Evolutionary conservation across 441 rosid species (phyloP), one percentile per base, ranked within the genome.

Genomic region (Euphorbia celastroides): DNA sequence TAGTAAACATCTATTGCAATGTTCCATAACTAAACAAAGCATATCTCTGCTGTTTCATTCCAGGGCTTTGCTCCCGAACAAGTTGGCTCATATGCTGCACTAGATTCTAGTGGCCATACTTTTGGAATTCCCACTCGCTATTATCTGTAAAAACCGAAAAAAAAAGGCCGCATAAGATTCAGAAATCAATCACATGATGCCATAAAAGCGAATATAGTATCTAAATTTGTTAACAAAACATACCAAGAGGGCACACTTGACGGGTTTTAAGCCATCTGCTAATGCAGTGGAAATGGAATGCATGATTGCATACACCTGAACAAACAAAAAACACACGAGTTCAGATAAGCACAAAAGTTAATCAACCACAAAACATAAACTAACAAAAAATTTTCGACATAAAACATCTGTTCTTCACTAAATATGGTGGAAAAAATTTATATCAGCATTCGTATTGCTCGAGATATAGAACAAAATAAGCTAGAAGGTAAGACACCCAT

Each of bases 41-140:
- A 44, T 64, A 25, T 48, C 36, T 7, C 26, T 7, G 51, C 23
- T 32, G 20, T 9, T n/a, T 34, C 19, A 34, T 27, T 26, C 59
- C 52, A 30, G n/a, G 38, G 20, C 26, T 26, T 32, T n/a, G 69
- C 58, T 41, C 9, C 38, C n/a, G 11, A 52, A 25, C 65, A 46
- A 30, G 65, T 20, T 28, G 57, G 57, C 31, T 41, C 7, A 11
- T 59, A 60, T 13, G 58, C 28, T 20, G 17, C 28, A 31, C 13
- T 11, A 46, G 36, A 65, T 22, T 71, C 82, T 84, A 93, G 84
- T 93, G 98, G 62, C 98, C 98, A 59, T 93, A 93, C 70, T 93
- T 93, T 79, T 93, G 98, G 74, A 93, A 93, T 80, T 93, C 98
- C 98, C 98, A 93, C 81, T 93, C 98, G 3, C 96, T 88, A 79